A percentile compares a stretch with the other conserved stretches of the same genome.
These are phyloP conservation scores for Peronospora belbahrii DNA, from an alignment of 352 stramenopile species.

Conservation along the genomic window DNA sequence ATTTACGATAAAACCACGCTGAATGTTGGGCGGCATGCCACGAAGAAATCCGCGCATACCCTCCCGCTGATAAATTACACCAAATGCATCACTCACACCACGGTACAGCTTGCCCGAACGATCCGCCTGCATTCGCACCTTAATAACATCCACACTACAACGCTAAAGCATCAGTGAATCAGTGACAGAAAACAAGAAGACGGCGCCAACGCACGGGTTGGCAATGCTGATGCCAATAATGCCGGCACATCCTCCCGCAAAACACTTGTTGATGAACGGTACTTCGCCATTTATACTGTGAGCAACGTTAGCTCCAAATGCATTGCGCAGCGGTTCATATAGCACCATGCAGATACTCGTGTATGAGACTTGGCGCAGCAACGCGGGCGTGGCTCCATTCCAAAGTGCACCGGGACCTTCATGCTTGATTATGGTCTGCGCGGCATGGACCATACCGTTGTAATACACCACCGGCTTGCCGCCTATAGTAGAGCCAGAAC, in stretches of 20 bases:
- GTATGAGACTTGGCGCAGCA: slow-evolving; percentile 81
- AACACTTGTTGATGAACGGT: slow-evolving; percentile 70
- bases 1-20: slow-evolving; percentile 83
- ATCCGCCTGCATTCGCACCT: slow-evolving; percentile 82
- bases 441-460: slow-evolving; percentile 70
- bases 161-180: slow-evolving; percentile 6
- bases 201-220: slow-evolving; percentile 59
- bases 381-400: slow-evolving; percentile 69
- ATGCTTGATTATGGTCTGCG: slow-evolving; percentile 55
- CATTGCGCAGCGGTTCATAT: slow-evolving; percentile 76
- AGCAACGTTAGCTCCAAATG: slow-evolving; percentile 45
- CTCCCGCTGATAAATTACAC: slow-evolving; percentile 67
- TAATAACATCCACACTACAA: slow-evolving; percentile 80
- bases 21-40: slow-evolving; percentile 81
- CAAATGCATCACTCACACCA: slow-evolving; percentile 56
- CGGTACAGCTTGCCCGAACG: slow-evolving; percentile 62
- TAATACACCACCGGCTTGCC: slow-evolving; percentile 43
- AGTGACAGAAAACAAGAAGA: not conserved
- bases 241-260: slow-evolving; percentile 68
- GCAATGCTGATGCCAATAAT: slow-evolving; percentile 72
- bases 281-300: slow-evolving; percentile 38
- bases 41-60: slow-evolving; percentile 62
- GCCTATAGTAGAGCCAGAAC: slow-evolving; percentile 18
- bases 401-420: slow-evolving; percentile 60
- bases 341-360: slow-evolving; percentile 83